Evolutionary conservation across 2,329 filamentous ascomycete genomes (phyloP).

Genomic region (Fusarium palustre): DNA sequence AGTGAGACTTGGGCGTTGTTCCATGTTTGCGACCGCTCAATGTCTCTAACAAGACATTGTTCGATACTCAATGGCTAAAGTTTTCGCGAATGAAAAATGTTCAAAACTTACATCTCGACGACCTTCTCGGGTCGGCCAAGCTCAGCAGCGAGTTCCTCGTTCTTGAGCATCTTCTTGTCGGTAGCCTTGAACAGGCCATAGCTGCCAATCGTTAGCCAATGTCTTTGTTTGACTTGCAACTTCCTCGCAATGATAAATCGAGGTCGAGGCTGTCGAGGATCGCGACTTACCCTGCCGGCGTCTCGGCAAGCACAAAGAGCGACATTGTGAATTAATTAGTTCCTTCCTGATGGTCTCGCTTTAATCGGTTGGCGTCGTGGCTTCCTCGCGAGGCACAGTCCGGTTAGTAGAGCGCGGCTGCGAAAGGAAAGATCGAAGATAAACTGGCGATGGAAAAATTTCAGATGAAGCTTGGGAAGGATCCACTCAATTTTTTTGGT

Average conservation of each 20-base stretch:
- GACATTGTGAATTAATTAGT: slow-evolving; percentile 70
- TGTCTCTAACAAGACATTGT: slow-evolving; percentile 17
- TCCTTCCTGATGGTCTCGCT: slow-evolving; percentile 50
- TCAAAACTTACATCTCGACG: slow-evolving; percentile 77
- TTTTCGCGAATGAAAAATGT: slow-evolving; percentile 20
- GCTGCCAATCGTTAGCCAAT: slow-evolving; percentile 63
- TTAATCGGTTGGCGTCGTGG: slow-evolving; percentile 48
- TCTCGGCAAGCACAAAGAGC: slow-evolving; percentile 93
- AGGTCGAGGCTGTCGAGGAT: slow-evolving; percentile 20
- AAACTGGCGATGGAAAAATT: slow-evolving; percentile 57
- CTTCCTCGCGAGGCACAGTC: slow-evolving; percentile 55
- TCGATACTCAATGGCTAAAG: background rate
- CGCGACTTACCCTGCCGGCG: slow-evolving; percentile 77
- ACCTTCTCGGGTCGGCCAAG: slow-evolving; percentile 85
- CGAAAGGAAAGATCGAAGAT: slow-evolving; percentile 50
- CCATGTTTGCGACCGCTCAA: slow-evolving; percentile 17
- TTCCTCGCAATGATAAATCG: slow-evolving; percentile 25
- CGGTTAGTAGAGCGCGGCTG: slow-evolving; percentile 52
- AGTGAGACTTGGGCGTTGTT: background rate
- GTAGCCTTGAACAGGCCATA: slow-evolving; percentile 98
- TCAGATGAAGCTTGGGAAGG: slow-evolving; percentile 53
- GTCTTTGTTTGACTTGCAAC: slow-evolving; percentile 7
- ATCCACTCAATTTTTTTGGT: slow-evolving; percentile 56
- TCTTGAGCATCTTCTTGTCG: slow-evolving; percentile 97
- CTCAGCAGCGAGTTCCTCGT: slow-evolving; percentile 81